Base-by-base conservation (phyloP, 2,329 filamentous ascomycete genomes). In the Parafenestella ontariensis region DNA sequence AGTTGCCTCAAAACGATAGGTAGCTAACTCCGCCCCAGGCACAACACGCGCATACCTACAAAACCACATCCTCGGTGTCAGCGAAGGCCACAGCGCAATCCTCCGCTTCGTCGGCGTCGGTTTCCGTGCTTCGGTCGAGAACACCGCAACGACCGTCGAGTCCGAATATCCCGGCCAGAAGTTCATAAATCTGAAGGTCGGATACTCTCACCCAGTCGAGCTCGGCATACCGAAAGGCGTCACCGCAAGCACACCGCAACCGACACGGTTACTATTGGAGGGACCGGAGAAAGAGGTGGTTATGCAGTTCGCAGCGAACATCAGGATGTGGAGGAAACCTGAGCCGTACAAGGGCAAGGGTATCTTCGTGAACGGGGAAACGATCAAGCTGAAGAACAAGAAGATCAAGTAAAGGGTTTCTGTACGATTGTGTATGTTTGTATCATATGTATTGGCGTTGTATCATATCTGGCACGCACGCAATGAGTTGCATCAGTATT, bases 311-410 rank as follows among this genome's bases (percentile, higher is more conserved):
- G 95, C 95, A 17, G 95, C 95, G 0, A 82, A 88, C 66, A 96
- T 99, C 65, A 84, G 92, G 67, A 85, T 82, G 77, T 98, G 94
- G 94, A 88, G 95, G 73, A 85, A 85, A 62, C 95, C 95, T 26
- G 95, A 99, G 80, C 95, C 95, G 62, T 99, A 99, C 79, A 99
- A 99, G 86, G 95, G 95, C 65, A 98, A 99, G 87, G 95, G 95
- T 68, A 96, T 99, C 68, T 99, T 98, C 76, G 89, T 99, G 69
- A 96, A 98, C 72, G 92, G 93, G 61, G 92, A 99, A 84, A 97
- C 92, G 26, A 97, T 99, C 80, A 96, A 90, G 84, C 78, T 99
- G 78, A 99, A 99, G 88, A 89, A 91, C 71, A 99, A 97, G 89
- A 82, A 82, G 75, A 82, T 82, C 67, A 82, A 82, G 66, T 82